Evolutionary conservation across 305 asterid genomes (phyloP).

Genomic region (Salvia sclarea): DNA sequence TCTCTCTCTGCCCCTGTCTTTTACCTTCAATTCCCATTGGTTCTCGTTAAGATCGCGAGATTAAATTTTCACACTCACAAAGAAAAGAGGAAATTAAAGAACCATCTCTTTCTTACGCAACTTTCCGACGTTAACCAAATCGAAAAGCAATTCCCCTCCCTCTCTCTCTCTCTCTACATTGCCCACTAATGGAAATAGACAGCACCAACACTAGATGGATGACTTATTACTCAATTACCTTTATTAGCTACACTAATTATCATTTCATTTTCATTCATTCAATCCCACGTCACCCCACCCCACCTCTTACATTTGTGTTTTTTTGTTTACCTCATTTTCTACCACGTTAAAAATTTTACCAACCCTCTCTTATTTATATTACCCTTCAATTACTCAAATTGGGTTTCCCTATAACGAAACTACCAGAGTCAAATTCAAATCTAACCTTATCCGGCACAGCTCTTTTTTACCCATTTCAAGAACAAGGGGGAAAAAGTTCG

Average conservation of each 20-base stretch:
- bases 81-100: slow-evolving; percentile 30
- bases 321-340: slow-evolving; percentile 31
- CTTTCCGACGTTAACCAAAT: slow-evolving; percentile 83
- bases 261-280: slow-evolving; percentile 57
- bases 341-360: slow-evolving; percentile 11
- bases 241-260: slow-evolving; percentile 51
- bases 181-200: slow-evolving; percentile 59
- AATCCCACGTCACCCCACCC: slow-evolving; percentile 39
- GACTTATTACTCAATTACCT: slow-evolving; percentile 57
- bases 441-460: neutral
- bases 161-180: slow-evolving; percentile 21
- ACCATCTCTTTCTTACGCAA: slow-evolving; percentile 66
- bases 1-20: slow-evolving; percentile 3
- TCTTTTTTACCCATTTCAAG: no score
- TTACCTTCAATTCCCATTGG: slow-evolving; percentile 28
- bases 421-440: neutral
- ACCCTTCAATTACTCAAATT: slow-evolving; percentile 20
- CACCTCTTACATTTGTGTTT: slow-evolving; percentile 9
- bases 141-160: slow-evolving; percentile 55
- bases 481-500: no score
- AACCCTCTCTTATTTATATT: slow-evolving; percentile 1
- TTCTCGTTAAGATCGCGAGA: slow-evolving; percentile 22
- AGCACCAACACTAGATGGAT: slow-evolving; percentile 47
- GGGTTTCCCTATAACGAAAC: neutral
- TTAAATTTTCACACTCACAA: neutral